Base-by-base conservation (phyloP, 805 yeast genomes). In the Blastobotrys americana region DNA sequence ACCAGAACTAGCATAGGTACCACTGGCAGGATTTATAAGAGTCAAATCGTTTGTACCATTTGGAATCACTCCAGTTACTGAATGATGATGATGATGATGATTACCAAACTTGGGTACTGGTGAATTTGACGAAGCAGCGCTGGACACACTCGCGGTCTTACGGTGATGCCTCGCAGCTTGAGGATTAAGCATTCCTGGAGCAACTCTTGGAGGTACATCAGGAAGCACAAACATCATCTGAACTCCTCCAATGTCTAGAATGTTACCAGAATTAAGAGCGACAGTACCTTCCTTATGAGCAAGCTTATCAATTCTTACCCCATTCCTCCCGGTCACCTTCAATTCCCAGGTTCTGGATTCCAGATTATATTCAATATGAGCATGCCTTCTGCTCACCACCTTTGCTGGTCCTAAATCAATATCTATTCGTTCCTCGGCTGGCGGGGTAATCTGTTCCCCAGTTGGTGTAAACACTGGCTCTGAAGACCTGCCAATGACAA, bases 161-260 rank as follows among this genome's bases (percentile, higher is more conserved):
- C 36, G 17, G 33, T 9, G 33, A 13, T 25, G 31, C 13, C 13
- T 25, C 13, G 31, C 8, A 25, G 31, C 8, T n/a, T 9, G 36
- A 23, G 9, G 36, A 34, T 25, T 44, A 28, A 41, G 39, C 10
- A 19, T 20, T 9, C 49, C 46, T 17, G 57, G 60, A 3, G 84
- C 75, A 5, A 89, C 72, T 27, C 65, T 67, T 2, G 96, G 96
- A 9, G 78, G 77, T 3, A 85, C 79, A 61, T 89, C 97, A 1
- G 99, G 99, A 53, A 93, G 70, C 33, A 93, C 93, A 60, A 93
- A 93, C 95, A 93, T 90, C 97, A 93, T 93, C 65, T 93, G 97
- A 8, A 96, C 88, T 4, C 97, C 97, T 15, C 97, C 97, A 38
- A 93, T 80, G 57, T 93, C 99, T 46, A 93, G 66, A 15, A 93